phyloP scores from a whole-genome alignment of 306 rosid species.

The Lathyrus tuberosus region DNA sequence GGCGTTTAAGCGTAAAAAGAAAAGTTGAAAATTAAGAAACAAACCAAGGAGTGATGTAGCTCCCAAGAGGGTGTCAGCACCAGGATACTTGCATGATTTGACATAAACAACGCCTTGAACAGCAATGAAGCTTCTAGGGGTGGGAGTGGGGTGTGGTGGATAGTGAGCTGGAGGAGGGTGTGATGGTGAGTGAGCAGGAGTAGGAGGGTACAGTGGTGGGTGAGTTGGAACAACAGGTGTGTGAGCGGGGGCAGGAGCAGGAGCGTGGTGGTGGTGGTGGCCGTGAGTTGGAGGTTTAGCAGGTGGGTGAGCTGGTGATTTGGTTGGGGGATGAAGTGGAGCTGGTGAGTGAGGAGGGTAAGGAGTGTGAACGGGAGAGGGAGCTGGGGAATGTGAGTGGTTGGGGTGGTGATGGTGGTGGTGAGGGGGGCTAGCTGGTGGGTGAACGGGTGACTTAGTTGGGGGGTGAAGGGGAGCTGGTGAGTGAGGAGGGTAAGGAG shows the following conservation, averaged over 20 bases:
- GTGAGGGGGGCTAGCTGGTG: conserved; percentile 39
- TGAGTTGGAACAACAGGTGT: neutral
- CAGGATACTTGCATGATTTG: conserved; percentile 75
- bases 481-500: conserved; percentile 29
- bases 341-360: conserved; percentile 11
- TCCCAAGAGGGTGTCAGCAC: conserved; percentile 58
- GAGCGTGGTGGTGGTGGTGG: neutral
- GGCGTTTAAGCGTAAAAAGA: neutral
- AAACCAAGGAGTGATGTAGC: conserved; percentile 66
- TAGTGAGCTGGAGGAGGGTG: conserved; percentile 5
- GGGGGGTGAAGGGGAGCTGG: neutral
- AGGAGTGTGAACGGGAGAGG: conserved; percentile 26
- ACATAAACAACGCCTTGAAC: conserved; percentile 92
- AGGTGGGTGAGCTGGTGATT: conserved; percentile 33
- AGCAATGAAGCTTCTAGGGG: conserved; percentile 60
- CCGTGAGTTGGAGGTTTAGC: neutral
- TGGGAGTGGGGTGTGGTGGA: conserved; percentile 11
- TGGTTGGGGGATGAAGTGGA: conserved; percentile 3
- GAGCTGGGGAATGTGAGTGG: conserved; percentile 43
- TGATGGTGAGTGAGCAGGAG: conserved; percentile 5
- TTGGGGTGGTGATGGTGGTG: conserved; percentile 50
- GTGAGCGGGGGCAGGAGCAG: conserved; percentile 13
- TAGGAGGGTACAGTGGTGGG: neutral
- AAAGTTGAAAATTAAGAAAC: neutral
- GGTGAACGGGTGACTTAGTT: conserved; percentile 31